phyloP scores from a whole-genome alignment of 1,284 basidiomycete genomes.

The Leccinum solheimii region DNA sequence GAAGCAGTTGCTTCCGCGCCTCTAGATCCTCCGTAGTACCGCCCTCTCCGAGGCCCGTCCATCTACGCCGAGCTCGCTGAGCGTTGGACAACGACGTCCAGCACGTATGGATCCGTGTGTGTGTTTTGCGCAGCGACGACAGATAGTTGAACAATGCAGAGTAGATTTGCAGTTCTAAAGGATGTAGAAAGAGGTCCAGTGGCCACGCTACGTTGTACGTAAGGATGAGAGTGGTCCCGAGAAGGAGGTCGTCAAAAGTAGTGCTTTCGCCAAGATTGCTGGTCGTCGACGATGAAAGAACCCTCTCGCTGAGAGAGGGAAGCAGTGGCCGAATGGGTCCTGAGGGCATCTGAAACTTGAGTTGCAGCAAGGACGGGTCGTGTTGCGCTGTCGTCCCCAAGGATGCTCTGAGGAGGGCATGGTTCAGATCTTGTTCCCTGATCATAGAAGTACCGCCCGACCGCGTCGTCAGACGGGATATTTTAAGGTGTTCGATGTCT shows the following conservation, averaged over 20 bases:
- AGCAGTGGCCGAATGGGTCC: constrained; percentile 79
- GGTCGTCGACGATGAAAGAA: constrained; percentile 35
- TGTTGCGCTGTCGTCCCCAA: constrained; percentile 83
- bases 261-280: constrained; percentile 41
- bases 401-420: constrained; percentile 78
- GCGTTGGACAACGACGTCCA: constrained; percentile 84
- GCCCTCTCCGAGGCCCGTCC: constrained; percentile 86
- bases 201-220: constrained; percentile 80
- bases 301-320: constrained; percentile 56
- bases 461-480: constrained; percentile 69
- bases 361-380: constrained; percentile 66
- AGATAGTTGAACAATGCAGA: constrained; percentile 80
- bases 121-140: constrained; percentile 79
- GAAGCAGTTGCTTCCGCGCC: constrained; percentile 60
- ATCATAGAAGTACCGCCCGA: constrained; percentile 71
- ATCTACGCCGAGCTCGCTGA: constrained; percentile 76
- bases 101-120: constrained; percentile 73
- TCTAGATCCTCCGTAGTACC: constrained; percentile 72
- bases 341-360: constrained; percentile 73
- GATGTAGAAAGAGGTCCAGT: constrained; percentile 84
- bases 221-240: constrained; percentile 75
- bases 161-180: constrained; percentile 73
- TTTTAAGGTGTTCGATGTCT: constrained; percentile 78
- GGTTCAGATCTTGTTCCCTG: constrained; percentile 82
- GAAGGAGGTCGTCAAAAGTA: constrained; percentile 70